Evolutionary conservation across 2,329 filamentous ascomycete species (phyloP).

Genomic region (Paecilomyces sp.): DNA sequence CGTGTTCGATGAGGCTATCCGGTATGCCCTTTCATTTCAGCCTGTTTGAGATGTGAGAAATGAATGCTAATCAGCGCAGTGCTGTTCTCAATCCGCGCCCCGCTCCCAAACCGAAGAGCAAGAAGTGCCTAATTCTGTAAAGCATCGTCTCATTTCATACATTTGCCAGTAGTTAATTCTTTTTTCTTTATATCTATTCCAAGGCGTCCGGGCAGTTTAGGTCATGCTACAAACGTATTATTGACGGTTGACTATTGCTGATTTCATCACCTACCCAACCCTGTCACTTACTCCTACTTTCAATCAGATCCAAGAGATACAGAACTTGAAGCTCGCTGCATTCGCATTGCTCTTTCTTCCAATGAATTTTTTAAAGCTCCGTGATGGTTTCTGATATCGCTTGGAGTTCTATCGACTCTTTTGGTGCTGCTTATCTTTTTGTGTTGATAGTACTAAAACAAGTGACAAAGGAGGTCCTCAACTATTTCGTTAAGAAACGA

Average conservation of each 20-base stretch:
- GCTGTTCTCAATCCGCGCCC: constrained; percentile 44
- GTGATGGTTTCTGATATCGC: too few relatives aligned
- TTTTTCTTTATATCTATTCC: not conserved
- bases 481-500: too few relatives aligned
- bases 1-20: constrained; percentile 96
- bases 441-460: too few relatives aligned
- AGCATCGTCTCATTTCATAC: constrained; percentile 5
- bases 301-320: not conserved
- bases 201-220: constrained; percentile 1
- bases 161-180: not conserved
- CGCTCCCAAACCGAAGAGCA: constrained; percentile 37
- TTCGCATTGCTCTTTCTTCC: not conserved
- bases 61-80: constrained; percentile 16
- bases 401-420: not conserved
- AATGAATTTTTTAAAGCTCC: not conserved
- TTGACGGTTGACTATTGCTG: not conserved
- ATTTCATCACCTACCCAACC: not conserved
- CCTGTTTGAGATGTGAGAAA: not conserved
- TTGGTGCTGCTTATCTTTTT: not conserved
- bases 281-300: not conserved
- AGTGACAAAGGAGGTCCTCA: too few relatives aligned
- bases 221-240: not conserved
- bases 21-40: constrained; percentile 52
- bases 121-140: constrained; percentile 41
- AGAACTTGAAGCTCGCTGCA: not conserved